Base-by-base conservation (phyloP, 2,329 filamentous ascomycete species). In the Alternaria novae-zelandiae region DNA sequence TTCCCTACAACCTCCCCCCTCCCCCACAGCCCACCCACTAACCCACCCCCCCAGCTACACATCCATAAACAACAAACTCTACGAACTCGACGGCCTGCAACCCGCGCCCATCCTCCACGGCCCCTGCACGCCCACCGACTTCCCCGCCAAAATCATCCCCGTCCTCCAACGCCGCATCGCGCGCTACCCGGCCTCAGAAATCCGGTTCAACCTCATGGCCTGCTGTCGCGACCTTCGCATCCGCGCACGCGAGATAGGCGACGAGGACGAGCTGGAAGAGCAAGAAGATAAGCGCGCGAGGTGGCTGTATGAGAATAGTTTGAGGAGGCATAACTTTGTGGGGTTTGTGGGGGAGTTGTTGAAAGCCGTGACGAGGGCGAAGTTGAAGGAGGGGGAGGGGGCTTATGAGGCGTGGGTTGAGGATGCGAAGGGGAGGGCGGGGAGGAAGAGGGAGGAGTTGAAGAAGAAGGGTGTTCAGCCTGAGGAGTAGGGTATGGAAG, bases 1-100 rank as follows among this genome's bases (percentile, higher is more conserved):
- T 25, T 56, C 43, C 13, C 21, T 17, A n/a, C 4, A 23, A 23
- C 23, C 23, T 15, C 12, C 20, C 17, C 21, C 5, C 12, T n/a
- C 30, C 1, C n/a, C 13, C 26, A 21, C 57, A 36, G 54, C 4
- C 6, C 20, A 44, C 23, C 10, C n/a, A 44, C 26, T 53, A 47
- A 59, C 36, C 47, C 65, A 72, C 10, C 5, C 9, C 3, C 26
- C 51, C 61, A 79, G 77, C 28, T 99, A 99, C 82, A 94, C 93
- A 9, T 87, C 90, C 57, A 86, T 97, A 70, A 88, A 91, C 76
- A 91, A 90, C 69, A 89, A 84, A 5, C 86, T 99, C 58, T 99
- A 97, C 85, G 96, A 99, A 83, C 87, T 99, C 56, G 96, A 99
- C 81, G 96, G 96, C 17, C 85, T 99, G 68, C 95, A 98, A 82